Evolutionary conservation across 306 rosid genomes (phyloP).

Genomic region (Malus domestica): ASM211411v1 NC_041791.1:21601001-21601500

Average conservation of each 20-base stretch:
- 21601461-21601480: neutral
- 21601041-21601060: neutral
- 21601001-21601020: too few species aligned
- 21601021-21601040: neutral
- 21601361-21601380: neutral
- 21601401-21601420: neutral
- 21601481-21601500: neutral
- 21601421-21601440: neutral
- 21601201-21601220: neutral
- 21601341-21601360: neutral
- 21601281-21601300: neutral
- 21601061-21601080: neutral
- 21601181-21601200: neutral
- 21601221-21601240: neutral
- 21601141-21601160: neutral
- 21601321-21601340: neutral
- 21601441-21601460: neutral
- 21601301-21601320: neutral
- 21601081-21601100: neutral
- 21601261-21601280: neutral
- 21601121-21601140: neutral
- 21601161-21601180: neutral
- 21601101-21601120: neutral
- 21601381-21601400: neutral
- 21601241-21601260: neutral